Base-by-base conservation (phyloP, 1,284 basidiomycete species). In the Pseudozyma thailandica region DNA sequence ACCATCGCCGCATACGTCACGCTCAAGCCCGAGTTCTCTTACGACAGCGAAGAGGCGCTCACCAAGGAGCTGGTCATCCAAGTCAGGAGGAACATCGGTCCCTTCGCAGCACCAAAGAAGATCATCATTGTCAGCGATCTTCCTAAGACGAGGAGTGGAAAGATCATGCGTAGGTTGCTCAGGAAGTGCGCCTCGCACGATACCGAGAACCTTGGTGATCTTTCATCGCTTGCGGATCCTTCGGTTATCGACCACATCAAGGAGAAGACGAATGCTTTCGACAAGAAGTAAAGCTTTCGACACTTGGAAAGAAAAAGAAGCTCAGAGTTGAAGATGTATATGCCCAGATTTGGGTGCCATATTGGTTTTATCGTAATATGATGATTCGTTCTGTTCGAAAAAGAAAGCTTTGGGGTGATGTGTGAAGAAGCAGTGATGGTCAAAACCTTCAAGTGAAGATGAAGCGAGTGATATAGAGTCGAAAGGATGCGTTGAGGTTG, bases 61-160 rank as follows among this genome's bases (percentile, higher is more conserved):
- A 79, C 85, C 64, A 97, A 96, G 85, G 95, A 98, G 85, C 89
- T 98, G 64, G 88, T 90, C 16, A 88, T 97, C 38, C 94, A 97
- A 85, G 95, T 98, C 23, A 89, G 95, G 20, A 63, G 75, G 31
- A 66, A 76, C 54, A 81, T 81, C 33, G 79, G 79, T 13, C 79
- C 79, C 33, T 98, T 97, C 84, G 94, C 95, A 12, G 78, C 79
- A 7, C 94, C 94, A 43, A 96, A 96, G 88, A 91, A 90, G 85
- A 89, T 97, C 79, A 90, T 89, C 84, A 86, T 97, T 76, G 91
- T 95, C 73, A 76, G 81, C 35, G 94, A 97, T 84, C 86, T 98
- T 59, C 95, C 95, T 46, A 98, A 98, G 89, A 98, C 95, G 44
- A 88, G 94, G 50, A 92, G 90, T n/a, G 95, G 95, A 41, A 98